phyloP scores from a whole-genome alignment of 306 rosid genomes.

The Fragaria ananassa region DNA sequence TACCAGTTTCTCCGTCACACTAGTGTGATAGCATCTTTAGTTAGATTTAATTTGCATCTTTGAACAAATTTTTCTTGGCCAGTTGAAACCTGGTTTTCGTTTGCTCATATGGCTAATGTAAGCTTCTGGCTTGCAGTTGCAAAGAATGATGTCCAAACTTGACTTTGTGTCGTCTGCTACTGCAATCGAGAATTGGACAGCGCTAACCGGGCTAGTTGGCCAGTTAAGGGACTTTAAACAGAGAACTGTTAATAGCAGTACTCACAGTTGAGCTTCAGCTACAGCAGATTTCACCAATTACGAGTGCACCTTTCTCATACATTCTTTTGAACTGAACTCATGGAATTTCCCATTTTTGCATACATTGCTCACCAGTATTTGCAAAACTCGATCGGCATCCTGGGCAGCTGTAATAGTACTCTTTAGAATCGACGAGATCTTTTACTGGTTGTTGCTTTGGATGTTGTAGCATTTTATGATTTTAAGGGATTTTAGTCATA shows the following conservation, averaged over 20 bases:
- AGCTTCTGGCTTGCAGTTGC: conserved; percentile 48
- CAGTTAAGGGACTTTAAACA: conserved; percentile 74
- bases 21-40: neutral
- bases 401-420: neutral
- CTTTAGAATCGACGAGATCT: neutral
- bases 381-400: neutral
- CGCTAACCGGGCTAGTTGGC: conserved; percentile 62
- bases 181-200: conserved; percentile 92
- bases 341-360: neutral
- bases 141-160: conserved; percentile 71
- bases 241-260: too few species aligned
- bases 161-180: conserved; percentile 76
- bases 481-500: neutral
- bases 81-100: neutral
- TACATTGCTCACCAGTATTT: neutral
- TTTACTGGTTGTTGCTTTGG: neutral
- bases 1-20: neutral
- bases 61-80: neutral
- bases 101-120: neutral
- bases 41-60: neutral
- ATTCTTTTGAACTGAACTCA: conserved; percentile 12
- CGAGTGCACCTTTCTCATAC: conserved; percentile 10
- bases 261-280: neutral
- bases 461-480: neutral
- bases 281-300: conserved; percentile 28